phyloP scores from a whole-genome alignment of 225 moss, liverwort and hornwort genomes.

The Marchantia polymorpha region DNA sequence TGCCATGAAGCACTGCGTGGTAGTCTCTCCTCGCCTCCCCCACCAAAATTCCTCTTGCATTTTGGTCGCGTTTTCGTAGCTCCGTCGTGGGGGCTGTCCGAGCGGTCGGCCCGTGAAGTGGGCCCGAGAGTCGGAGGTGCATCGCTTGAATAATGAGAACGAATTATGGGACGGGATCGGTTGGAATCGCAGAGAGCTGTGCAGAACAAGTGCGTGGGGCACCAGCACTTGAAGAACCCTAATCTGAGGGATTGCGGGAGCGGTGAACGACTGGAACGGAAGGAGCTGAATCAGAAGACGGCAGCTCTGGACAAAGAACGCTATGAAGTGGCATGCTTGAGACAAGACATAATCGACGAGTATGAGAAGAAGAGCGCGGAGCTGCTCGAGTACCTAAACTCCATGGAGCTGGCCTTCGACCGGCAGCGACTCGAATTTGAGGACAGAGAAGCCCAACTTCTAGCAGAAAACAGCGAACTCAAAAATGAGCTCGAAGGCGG shows the following conservation, averaged over 20 bases:
- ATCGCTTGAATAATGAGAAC: not conserved
- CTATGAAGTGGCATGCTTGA: constrained; percentile 66
- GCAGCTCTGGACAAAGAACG: constrained; percentile 61
- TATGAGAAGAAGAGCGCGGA: constrained; percentile 75
- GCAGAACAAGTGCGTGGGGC: constrained; percentile 20
- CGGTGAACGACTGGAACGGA: constrained; percentile 21
- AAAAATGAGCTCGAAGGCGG: constrained; percentile 58
- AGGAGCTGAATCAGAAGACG: constrained; percentile 46
- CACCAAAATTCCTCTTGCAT: no score
- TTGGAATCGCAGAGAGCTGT: constrained; percentile 14
- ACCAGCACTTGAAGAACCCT: constrained; percentile 18
- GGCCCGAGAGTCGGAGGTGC: no score
- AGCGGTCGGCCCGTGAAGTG: no score
- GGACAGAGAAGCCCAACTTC: constrained; percentile 51
- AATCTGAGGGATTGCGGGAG: constrained; percentile 8
- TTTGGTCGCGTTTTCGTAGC: not conserved
- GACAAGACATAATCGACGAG: constrained; percentile 72
- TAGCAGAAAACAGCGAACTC: constrained; percentile 56
- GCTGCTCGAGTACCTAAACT: constrained; percentile 66
- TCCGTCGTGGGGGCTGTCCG: not conserved
- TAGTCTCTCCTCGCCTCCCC: not conserved
- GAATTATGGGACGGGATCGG: not conserved
- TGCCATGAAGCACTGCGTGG: constrained; percentile 16
- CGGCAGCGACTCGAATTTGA: constrained; percentile 58
- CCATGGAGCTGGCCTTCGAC: constrained; percentile 72